Base-by-base conservation (phyloP, 192 early-diverging fungal genomes). In the Rhizophagus clarus region DNA sequence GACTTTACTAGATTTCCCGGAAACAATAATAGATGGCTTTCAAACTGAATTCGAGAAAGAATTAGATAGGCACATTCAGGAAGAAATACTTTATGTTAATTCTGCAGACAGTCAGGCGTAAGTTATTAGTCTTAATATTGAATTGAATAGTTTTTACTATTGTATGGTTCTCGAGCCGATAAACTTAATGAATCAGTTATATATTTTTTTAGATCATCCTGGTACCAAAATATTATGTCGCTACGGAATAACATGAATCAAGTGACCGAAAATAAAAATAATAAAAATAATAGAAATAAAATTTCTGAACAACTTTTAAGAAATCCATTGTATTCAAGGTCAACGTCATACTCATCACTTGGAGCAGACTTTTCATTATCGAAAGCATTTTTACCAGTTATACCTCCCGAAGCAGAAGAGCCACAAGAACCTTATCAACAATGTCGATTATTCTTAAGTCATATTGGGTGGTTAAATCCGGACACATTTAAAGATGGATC, bases 391-490 rank as follows among this genome's bases (percentile, higher is more conserved):
- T 81, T 86, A n/a, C 81, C 84, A 4, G 89, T 83, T 2, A 67
- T 86, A 14, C 88, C 92, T 0, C 81, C 79, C 14, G 88, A 88
- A 32, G 69, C 87, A 3, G 88, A 92, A 75, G 82, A 86, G 61
- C 83, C 86, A 0, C 60, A 82, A 49, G 86, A 85, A 31, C 87
- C 86, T 4, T 95, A 89, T 81, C 91, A 92, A 72, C 85, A 88
- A 11, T 85, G 89, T 60, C 85, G 95, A 24, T 80, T 96, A 31
- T 84, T 95, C 29, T 81, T 96, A 82, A 93, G 92, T 49, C 94
- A 96, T 70, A 74, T 93, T 49, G 95, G 95, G 2, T 82, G 92
- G 20, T 74, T 97, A 17, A 89, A 89, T 62, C 94, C 94, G 85
- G 94, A 93, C 22, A 84, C 89, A 34, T 84, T 94, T 45, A 94